Percentiles rank a stretch among this genome's conserved stretches.
Conservation (phyloP, 257 asterid species). For the Nicotiana obtusifolia region DNA sequence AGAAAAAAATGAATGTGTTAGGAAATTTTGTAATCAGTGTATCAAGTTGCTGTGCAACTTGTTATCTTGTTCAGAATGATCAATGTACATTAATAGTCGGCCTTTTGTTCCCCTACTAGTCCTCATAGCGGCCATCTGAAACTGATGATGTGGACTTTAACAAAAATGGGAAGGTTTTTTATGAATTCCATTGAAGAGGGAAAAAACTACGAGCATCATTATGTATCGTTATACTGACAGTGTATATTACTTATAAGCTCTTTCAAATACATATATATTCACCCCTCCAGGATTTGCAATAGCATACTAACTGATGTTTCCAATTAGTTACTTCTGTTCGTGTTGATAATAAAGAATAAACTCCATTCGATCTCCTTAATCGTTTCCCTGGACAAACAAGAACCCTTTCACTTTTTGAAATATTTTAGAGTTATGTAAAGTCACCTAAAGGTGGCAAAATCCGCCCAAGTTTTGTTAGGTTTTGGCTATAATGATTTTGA, state of each 20-base stretch:
- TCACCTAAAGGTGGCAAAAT: neutral
- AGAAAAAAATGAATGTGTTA: constrained; percentile 27
- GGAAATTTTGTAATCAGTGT: constrained; percentile 54
- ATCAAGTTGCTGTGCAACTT: constrained; percentile 3
- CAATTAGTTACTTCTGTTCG: neutral
- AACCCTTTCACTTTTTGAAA: neutral
- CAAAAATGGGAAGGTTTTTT: neutral
- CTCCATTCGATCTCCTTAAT: neutral
- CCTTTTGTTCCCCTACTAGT: constrained; percentile 11
- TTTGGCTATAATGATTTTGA: no score
- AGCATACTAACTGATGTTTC: neutral
- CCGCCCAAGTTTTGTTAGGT: no score
- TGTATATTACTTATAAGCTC: no score
- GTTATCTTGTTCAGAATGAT: constrained; percentile 7
- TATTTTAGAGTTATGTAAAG: neutral
- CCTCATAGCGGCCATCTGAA: constrained; percentile 7
- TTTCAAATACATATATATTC: no score
- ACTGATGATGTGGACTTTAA: neutral
- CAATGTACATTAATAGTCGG: neutral
- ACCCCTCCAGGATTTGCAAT: neutral
- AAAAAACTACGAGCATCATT: neutral
- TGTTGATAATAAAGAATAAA: neutral
- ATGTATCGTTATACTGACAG: neutral
- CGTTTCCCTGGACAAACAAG: neutral
- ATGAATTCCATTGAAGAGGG: neutral